Conservation (phyloP, 2,329 filamentous ascomycete species). For the Apiospora saccharicola region DNA sequence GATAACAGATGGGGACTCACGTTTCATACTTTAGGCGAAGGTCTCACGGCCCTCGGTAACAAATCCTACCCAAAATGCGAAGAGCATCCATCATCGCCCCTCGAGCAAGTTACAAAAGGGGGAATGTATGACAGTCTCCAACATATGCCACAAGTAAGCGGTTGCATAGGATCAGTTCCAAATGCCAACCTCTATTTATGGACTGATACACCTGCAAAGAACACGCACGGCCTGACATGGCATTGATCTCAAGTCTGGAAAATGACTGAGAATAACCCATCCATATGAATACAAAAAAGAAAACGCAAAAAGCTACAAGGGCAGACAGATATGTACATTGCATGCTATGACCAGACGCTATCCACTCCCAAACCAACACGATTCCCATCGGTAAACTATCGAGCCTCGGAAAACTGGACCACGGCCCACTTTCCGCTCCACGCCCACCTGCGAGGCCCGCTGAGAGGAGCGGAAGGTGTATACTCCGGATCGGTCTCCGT, state of each 20-base stretch:
- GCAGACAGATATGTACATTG: neutral
- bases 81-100: too few relatives aligned
- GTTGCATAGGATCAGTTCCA: too few relatives aligned
- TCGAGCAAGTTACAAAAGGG: too few relatives aligned
- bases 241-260: neutral
- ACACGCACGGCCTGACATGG: too few relatives aligned
- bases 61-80: neutral
- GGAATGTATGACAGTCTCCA: too few relatives aligned
- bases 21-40: neutral
- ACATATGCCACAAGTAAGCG: too few relatives aligned
- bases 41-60: neutral
- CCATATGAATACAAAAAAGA: neutral
- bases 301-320: neutral
- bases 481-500: constrained; percentile 56
- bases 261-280: neutral
- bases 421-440: constrained; percentile 98
- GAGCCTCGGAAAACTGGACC: constrained; percentile 71
- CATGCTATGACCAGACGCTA: neutral
- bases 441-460: constrained; percentile 82
- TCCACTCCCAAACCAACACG: neutral
- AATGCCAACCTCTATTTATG: too few relatives aligned
- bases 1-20: neutral
- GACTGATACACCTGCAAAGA: too few relatives aligned
- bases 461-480: constrained; percentile 60
- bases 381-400: neutral